Evolutionary conservation across 805 yeast genomes (phyloP), one percentile per base, ranked within the genome.

Genomic region (Wickerhamomyces xylosicus): DNA sequence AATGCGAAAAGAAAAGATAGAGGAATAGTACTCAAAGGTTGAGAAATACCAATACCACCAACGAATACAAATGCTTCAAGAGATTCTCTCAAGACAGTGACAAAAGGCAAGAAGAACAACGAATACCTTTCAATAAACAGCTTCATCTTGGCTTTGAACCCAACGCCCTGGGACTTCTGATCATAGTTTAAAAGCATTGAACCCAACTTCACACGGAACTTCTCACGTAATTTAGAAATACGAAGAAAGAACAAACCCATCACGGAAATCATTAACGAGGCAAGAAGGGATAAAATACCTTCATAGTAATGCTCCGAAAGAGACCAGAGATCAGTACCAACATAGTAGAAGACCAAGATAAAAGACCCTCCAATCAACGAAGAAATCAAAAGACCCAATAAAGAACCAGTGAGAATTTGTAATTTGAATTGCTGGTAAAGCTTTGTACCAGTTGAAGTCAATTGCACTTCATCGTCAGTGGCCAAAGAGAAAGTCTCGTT

Each of bases 291-390:
- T 53, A 87, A 77, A 1, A 78, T 61, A 7, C 95, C 95, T 56
- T 87, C 97, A 84, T 95, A 87, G 38, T 85, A 67, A 50, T 92
- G 76, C 56, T 87, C 97, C 32, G 95, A 81, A 43, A 77, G 63
- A 8, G 89, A 74, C 96, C 96, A 87, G 39, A 85, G 62, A 60
- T 87, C 94, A 19, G 79, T 75, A 14, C 95, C 95, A 22, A 89
- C 62, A 34, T 77, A 54, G 52, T 86, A 85, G 58, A 87, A 87
- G 4, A 78, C 65, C 10, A 69, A 60, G 25, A 87, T 75, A 54
- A 87, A 82, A 0, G 74, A 57, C 4, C 79, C 74, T 4, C 97
- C 97, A 27, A 87, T 71, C 4, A 81, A 41, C 41, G 83, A 54
- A 52, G 96, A 86, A 1, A 84, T 59, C 0, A 71, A 47, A 16